Evolutionary conservation across 2,329 filamentous ascomycete species (phyloP), one percentile per base, ranked within the genome.

Genomic region (Colletotrichum sp.): DNA sequence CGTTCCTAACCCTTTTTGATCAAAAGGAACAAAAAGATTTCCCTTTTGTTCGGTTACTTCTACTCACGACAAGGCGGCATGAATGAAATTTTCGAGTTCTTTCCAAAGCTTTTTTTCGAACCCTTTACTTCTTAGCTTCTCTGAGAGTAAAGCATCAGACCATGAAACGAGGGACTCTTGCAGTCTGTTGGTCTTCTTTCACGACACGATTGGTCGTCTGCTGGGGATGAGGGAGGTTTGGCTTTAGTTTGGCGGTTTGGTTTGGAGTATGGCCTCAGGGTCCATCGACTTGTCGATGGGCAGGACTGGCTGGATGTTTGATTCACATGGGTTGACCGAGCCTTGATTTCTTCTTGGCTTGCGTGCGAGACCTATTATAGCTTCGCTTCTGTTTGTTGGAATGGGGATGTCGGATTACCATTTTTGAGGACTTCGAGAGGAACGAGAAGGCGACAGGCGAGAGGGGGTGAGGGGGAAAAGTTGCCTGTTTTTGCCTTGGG

Each of bases 1-100:
- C 83, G 83, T 85, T 85, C 77, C 73, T 44, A 71, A 71, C 75
- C 71, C 57, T 78, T 72, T 71, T 75, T 69, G 55, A 70, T 72
- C 60, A 69, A 67, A 69, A 76, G 66, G 60, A 52, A 73, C 72
- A 75, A 76, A 76, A 73, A 71, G 64, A 63, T 77, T 64, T 65
- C 66, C 63, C 71, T 79, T 72, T 78, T 79, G 72, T 75, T 72
- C 60, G 60, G 76, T 73, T 68, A 72, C 67, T 65, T 77, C 76
- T 70, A 78, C 75, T 65, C 59, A 73, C 73, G 72, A 75, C 60
- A 69, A 67, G 75, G 72, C 70, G 73, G 69, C 49, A 76, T 65
- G 73, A 74, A 77, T 77, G 69, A 74, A 62, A 76, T 76, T 73
- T 76, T 77, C 34, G 36, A 49, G 59, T 71, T 76, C 64, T 73